Evolutionary conservation across 352 stramenopile species (phyloP).

Genomic region (Pythium sp.): DNA sequence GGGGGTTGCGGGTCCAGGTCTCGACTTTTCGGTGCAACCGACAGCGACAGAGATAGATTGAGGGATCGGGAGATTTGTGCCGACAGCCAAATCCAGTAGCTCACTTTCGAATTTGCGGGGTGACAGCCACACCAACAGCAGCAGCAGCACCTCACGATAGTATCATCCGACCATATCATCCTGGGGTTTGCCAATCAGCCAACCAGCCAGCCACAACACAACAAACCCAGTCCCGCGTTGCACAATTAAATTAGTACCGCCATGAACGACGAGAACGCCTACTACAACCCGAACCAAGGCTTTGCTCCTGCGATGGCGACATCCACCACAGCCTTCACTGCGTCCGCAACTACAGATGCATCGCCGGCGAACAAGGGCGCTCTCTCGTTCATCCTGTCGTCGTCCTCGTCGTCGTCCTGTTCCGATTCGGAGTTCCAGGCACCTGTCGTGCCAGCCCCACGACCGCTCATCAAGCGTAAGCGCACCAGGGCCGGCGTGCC

Average conservation of each 20-base stretch:
- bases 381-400: constrained; percentile 15
- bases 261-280: constrained; percentile 9
- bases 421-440: constrained; percentile 13
- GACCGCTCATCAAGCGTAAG: constrained; percentile 9
- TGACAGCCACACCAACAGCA: neutral
- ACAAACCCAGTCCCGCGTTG: neutral
- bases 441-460: neutral
- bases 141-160: neutral
- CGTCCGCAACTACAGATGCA: neutral
- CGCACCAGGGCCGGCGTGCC: neutral
- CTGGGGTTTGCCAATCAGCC: neutral
- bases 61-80: neutral
- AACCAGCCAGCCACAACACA: too few species aligned
- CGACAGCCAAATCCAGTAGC: neutral
- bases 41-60: neutral
- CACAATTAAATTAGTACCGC: neutral
- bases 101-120: constrained; percentile 5
- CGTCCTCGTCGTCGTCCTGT: neutral
- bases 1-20: neutral
- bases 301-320: neutral
- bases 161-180: neutral
- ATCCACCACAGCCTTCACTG: neutral
- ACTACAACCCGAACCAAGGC: constrained; percentile 7
- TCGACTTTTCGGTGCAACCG: neutral
- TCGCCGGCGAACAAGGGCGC: constrained; percentile 2